Percentiles rank a stretch among this genome's conserved stretches.
Evolutionary conservation across 768 basidiomycete genomes (phyloP).

Genomic region (Dentipellis sp.): DNA sequence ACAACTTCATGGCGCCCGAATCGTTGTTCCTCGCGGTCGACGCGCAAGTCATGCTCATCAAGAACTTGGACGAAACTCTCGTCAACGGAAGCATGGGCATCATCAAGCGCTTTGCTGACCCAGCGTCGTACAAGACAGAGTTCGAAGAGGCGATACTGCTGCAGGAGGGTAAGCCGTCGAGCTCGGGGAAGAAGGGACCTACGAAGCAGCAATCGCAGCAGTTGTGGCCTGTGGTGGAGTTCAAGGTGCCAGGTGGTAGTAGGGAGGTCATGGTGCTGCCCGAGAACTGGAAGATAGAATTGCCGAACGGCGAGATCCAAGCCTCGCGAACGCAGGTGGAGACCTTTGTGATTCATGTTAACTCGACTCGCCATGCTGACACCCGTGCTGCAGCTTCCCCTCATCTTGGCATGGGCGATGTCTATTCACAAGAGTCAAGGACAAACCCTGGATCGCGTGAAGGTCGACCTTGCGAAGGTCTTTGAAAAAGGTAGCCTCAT

Average conservation of each 20-base stretch:
- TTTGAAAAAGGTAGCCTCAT: conserved; percentile 76
- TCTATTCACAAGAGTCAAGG: conserved; percentile 98
- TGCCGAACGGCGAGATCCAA: conserved; percentile 81
- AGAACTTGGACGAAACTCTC: conserved; percentile 83
- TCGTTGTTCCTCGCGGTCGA: conserved; percentile 61
- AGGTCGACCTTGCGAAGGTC: conserved; percentile 85
- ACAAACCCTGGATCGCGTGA: conserved; percentile 91
- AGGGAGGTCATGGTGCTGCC: conserved; percentile 51
- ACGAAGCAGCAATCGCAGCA: conserved; percentile 15
- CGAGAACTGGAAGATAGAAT: conserved; percentile 81
- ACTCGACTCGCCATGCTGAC: not conserved
- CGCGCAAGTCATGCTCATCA: conserved; percentile 93
- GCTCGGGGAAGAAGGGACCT: conserved; percentile 4
- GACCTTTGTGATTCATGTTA: not conserved
- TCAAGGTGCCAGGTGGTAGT: conserved; percentile 45
- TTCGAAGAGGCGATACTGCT: conserved; percentile 6
- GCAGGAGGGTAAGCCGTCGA: conserved; percentile 1
- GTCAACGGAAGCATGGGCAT: conserved; percentile 95
- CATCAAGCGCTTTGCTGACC: conserved; percentile 64
- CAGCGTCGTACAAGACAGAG: conserved; percentile 20
- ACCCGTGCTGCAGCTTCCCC: conserved; percentile 46
- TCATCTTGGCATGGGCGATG: conserved; percentile 96
- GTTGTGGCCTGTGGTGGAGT: conserved; percentile 70
- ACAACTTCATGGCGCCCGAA: conserved; percentile 85
- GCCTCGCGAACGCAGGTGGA: conserved; percentile 69